A percentile compares a stretch with the other conserved stretches of the same genome.
These are phyloP conservation scores for Aureobasidium lini DNA, from an alignment of 2,329 filamentous ascomycete genomes.

Conservation along the genomic window DNA sequence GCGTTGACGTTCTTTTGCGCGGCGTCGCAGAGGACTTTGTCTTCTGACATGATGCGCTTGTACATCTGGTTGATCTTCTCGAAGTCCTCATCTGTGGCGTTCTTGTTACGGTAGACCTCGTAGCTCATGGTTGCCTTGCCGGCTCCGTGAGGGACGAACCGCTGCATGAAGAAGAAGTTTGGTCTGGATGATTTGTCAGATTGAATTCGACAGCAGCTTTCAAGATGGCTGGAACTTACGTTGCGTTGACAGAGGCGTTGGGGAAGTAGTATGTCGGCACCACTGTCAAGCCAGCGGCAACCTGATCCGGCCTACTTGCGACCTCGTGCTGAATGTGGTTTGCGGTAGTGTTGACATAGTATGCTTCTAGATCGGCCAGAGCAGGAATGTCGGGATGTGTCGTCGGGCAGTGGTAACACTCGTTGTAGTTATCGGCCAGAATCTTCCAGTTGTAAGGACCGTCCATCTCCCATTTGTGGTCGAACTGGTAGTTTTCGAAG, in stretches of 20 bases:
- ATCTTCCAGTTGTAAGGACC: conserved; percentile 54
- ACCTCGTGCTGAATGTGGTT: conserved; percentile 45
- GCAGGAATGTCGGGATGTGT: conserved; percentile 52
- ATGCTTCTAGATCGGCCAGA: conserved; percentile 51
- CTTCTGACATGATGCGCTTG: conserved; percentile 57
- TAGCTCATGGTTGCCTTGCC: conserved; percentile 51
- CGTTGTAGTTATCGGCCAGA: conserved; percentile 54
- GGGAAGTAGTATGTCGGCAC: conserved; percentile 45
- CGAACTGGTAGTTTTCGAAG: conserved; percentile 48
- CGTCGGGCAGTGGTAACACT: conserved; percentile 55
- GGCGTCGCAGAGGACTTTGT: conserved; percentile 54
- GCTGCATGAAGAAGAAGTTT: conserved; percentile 57
- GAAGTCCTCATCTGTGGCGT: conserved; percentile 53
- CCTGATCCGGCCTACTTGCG: conserved; percentile 42
- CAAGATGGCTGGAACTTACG: conserved; percentile 32
- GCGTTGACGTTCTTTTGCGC: conserved; percentile 55
- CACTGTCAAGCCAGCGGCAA: conserved; percentile 39
- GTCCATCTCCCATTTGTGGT: conserved; percentile 50
- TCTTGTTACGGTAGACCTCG: conserved; percentile 56
- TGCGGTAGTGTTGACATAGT: conserved; percentile 44
- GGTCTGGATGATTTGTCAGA: conserved; percentile 32
- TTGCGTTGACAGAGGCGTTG: conserved; percentile 45
- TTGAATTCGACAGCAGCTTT: not conserved
- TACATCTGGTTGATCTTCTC: conserved; percentile 51
- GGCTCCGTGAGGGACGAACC: conserved; percentile 50